These are phyloP conservation scores for Ustilago curta DNA, from an alignment of 1,284 basidiomycete species.

Conservation along the genomic window DNA sequence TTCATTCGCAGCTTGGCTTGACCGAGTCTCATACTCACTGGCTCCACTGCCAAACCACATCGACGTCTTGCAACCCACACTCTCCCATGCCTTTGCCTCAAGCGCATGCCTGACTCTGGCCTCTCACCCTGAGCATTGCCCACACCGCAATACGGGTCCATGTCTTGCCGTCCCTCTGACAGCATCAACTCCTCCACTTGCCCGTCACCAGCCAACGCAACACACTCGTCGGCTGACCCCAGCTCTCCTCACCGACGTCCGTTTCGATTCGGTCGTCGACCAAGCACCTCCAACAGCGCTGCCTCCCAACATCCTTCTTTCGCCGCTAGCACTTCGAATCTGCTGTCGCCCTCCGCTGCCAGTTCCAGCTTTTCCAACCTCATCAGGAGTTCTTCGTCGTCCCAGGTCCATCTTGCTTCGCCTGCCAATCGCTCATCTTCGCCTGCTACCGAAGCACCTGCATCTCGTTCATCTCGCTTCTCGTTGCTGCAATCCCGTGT, in stretches of 20 bases:
- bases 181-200: conserved; percentile 9
- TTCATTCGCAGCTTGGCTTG: not conserved
- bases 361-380: conserved; percentile 23
- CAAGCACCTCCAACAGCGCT: conserved; percentile 25
- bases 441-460: conserved; percentile 1
- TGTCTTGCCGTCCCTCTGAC: conserved; percentile 24
- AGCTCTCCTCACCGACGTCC: conserved; percentile 15
- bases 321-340: conserved; percentile 46
- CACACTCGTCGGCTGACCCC: conserved; percentile 2
- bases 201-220: not conserved
- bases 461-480: conserved; percentile 19
- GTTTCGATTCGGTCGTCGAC: conserved; percentile 34
- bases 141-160: conserved; percentile 1
- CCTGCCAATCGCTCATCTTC: not conserved
- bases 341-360: conserved; percentile 17
- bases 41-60: not conserved
- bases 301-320: conserved; percentile 17
- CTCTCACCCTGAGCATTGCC: not conserved
- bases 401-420: conserved; percentile 27
- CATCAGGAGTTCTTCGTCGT: conserved; percentile 38
- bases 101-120: not conserved
- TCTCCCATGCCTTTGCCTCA: conserved; percentile 11
- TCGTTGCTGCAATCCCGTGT: conserved; percentile 10
- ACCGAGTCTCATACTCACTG: not conserved
- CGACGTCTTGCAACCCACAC: not conserved